A percentile compares a stretch with the other conserved stretches of the same genome.
phyloP scores from a whole-genome alignment of 2,329 filamentous ascomycete species.

The Chaetomium sp. region DNA sequence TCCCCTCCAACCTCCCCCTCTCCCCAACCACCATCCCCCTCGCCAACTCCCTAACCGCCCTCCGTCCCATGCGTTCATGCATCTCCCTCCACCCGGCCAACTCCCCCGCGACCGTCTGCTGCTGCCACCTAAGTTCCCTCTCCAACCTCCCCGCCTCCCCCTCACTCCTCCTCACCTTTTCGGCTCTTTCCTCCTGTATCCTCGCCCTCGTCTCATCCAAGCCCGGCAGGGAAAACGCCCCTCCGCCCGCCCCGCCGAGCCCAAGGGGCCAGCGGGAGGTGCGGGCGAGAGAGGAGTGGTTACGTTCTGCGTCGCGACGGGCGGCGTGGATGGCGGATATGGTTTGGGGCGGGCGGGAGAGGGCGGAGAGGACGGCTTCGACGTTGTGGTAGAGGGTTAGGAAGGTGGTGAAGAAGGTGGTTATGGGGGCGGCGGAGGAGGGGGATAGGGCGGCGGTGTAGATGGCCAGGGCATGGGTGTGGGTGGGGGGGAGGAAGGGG shows the following conservation, averaged over 20 bases:
- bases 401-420: conserved; percentile 67
- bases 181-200: conserved; percentile 76
- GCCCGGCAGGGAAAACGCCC: neutral
- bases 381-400: conserved; percentile 79
- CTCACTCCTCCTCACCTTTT: conserved; percentile 64
- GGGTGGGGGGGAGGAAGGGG: conserved; percentile 59
- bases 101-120: conserved; percentile 87
- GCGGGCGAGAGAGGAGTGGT: conserved; percentile 65
- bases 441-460: conserved; percentile 62
- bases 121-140: conserved; percentile 80
- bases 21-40: conserved; percentile 74
- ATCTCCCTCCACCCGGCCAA: conserved; percentile 91
- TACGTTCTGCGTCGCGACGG: conserved; percentile 71
- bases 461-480: conserved; percentile 64
- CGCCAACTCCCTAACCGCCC: conserved; percentile 70
- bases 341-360: conserved; percentile 71
- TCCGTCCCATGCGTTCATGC: conserved; percentile 69
- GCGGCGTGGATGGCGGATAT: conserved; percentile 69
- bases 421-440: conserved; percentile 66
- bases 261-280: conserved; percentile 74
- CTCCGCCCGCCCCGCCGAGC: conserved; percentile 32
- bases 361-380: conserved; percentile 69
- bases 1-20: conserved; percentile 68
- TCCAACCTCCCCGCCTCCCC: conserved; percentile 68
- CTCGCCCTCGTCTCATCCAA: conserved; percentile 83